Evolutionary conservation across 805 yeast species (phyloP), one percentile per base, ranked within the genome.

Genomic region (Candida xyloterini): DNA sequence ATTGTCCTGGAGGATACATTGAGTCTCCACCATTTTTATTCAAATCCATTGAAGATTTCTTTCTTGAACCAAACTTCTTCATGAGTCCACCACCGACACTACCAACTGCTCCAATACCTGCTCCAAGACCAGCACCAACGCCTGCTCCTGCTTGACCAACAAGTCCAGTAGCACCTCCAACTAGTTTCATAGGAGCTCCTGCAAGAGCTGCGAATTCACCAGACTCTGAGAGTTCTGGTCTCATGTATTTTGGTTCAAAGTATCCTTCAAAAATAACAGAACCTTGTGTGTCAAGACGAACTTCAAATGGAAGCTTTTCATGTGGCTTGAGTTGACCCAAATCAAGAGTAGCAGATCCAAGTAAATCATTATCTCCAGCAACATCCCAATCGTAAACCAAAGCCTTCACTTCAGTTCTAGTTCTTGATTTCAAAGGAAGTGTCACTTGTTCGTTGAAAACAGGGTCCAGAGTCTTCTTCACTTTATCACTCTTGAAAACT

Each of bases 301-400:
- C 72, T 15, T 68, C 66, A 51, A 81, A 68, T 10, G 68, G 66
- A 10, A 70, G 52, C 7, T 43, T 42, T 28, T 69, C 57, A 18
- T 62, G 62, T 2, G 80, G 74, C n/a, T 66, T 66, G 28, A 84
- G 50, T 2, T 67, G 44, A 1, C 75, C 60, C 13, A 81, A 58
- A 49, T 81, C 81, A 25, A 84, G 46, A 1, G 46, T 48, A 7
- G 71, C 74, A 24, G 61, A 51, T 30, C 90, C 90, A 35, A 85
- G 59, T 16, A 70, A 56, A 47, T 78, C 84, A 60, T 81, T 78
- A 36, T 71, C 75, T 47, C 86, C 90, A 16, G 89, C 74, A 56
- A 82, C 70, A 62, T 85, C 93, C 91, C 91, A 85, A 60, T 85
- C 93, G 53, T 64, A 75, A 13, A 81, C 77, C 31, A 71, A 73